These are phyloP conservation scores for Tolypocladium guangdongense DNA, from an alignment of 2,329 filamentous ascomycete species.

Conservation along the genomic window DNA sequence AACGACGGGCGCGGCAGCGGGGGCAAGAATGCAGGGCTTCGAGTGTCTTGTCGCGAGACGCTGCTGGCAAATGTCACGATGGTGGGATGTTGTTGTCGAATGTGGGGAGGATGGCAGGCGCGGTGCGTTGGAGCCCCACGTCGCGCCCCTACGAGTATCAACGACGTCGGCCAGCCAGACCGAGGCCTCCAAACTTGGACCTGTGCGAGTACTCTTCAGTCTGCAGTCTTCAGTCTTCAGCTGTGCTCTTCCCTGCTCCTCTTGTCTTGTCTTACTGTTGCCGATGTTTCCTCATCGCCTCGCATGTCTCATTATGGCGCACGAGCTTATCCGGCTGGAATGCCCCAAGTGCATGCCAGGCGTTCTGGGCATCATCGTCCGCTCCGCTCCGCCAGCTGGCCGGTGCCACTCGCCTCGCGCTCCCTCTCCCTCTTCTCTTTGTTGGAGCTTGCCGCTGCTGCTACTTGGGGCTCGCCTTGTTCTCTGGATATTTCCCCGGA, in stretches of 20 bases:
- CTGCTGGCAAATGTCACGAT: slow-evolving; percentile 1
- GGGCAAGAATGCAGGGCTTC: neutral
- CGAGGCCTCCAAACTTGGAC: neutral
- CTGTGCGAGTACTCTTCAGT: neutral
- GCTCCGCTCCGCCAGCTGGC: neutral
- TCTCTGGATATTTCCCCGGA: neutral
- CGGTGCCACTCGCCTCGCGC: neutral
- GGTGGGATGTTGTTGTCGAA: slow-evolving; percentile 1
- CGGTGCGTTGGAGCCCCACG: neutral
- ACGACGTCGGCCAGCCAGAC: neutral
- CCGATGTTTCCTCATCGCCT: neutral
- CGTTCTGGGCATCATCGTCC: neutral
- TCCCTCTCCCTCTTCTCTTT: neutral
- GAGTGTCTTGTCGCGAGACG: neutral
- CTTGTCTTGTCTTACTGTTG: neutral
- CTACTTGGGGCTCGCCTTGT: neutral
- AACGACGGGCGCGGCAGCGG: neutral
- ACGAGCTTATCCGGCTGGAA: slow-evolving; percentile 6
- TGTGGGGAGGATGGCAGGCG: neutral
- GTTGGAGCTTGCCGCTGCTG: neutral
- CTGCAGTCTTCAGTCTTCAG: neutral
- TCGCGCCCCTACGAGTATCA: neutral
- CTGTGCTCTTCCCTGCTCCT: neutral
- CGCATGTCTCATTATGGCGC: slow-evolving; percentile 7
- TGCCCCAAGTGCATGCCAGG: slow-evolving; percentile 7